Percentiles rank a stretch among this genome's conserved stretches.
These are phyloP conservation scores for Puccinia brachypodii DNA, from an alignment of 1,284 basidiomycete species.

Conservation along the genomic window DNA sequence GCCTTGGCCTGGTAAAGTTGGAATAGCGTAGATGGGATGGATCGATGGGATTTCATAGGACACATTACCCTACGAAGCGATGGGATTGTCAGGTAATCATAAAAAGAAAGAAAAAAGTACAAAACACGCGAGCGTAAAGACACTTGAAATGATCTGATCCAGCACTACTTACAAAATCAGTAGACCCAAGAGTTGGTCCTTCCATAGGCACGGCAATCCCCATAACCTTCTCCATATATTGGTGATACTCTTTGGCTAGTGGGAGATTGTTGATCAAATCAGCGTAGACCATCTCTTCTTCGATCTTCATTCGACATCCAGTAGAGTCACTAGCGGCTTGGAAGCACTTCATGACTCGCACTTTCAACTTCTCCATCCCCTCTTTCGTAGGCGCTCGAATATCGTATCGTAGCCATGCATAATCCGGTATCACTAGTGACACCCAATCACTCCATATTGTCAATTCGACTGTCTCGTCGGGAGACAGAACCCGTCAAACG, in stretches of 20 bases:
- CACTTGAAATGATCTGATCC: no score
- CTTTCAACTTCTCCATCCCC: conserved; percentile 52
- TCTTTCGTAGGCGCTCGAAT: conserved; percentile 56
- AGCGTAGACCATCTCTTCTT: conserved; percentile 54
- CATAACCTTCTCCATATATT: conserved; percentile 52
- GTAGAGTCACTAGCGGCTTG: conserved; percentile 58
- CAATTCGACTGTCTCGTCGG: neutral
- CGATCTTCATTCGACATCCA: conserved; percentile 55
- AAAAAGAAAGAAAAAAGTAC: neutral
- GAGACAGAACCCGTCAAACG: neutral
- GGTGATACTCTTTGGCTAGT: conserved; percentile 52
- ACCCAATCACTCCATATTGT: conserved; percentile 11
- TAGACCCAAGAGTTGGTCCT: conserved; percentile 51
- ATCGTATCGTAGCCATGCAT: conserved; percentile 55
- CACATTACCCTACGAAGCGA: conserved; percentile 51
- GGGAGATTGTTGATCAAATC: conserved; percentile 55
- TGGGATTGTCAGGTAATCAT: neutral
- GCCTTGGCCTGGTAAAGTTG: conserved; percentile 53
- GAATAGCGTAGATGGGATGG: conserved; percentile 57
- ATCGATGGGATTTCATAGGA: conserved; percentile 57
- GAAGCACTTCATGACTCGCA: conserved; percentile 56
- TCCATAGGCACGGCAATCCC: conserved; percentile 50
- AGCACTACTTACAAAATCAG: conserved; percentile 56
- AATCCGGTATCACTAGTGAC: conserved; percentile 56
- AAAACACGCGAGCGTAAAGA: neutral